phyloP scores from a whole-genome alignment of 768 basidiomycete species.

The Auricularia sp. region DNA sequence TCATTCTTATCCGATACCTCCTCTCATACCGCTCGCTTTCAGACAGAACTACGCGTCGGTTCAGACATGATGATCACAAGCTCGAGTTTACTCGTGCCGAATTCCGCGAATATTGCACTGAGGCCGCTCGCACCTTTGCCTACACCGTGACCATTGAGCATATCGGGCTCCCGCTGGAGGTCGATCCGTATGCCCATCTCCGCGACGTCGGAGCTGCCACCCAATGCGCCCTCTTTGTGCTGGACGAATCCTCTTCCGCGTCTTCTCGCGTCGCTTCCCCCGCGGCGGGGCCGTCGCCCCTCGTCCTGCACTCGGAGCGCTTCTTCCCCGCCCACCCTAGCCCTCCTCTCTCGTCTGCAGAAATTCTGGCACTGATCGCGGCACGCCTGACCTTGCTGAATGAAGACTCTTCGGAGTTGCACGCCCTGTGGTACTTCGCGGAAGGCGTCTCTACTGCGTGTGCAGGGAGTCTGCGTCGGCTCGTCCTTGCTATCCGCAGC shows the following conservation, averaged over 20 bases:
- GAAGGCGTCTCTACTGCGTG: conserved; percentile 4
- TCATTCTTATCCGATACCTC: not conserved
- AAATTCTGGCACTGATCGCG: not conserved
- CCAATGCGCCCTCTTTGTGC: conserved; percentile 50
- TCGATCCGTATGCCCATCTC: conserved; percentile 68
- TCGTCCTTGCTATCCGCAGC: not conserved
- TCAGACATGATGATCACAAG: conserved; percentile 77
- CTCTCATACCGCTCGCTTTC: not conserved
- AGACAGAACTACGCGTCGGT: conserved; percentile 57
- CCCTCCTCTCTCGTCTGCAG: not conserved
- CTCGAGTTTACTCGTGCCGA: conserved; percentile 83
- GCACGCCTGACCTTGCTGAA: not conserved
- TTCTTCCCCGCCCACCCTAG: not conserved
- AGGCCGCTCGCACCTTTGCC: conserved; percentile 54
- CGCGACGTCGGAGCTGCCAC: conserved; percentile 53
- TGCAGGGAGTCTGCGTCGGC: not conserved
- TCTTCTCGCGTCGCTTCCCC: conserved; percentile 10
- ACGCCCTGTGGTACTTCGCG: conserved; percentile 4
- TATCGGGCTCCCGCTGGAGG: conserved; percentile 48
- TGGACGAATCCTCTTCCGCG: conserved; percentile 8
- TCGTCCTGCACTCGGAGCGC: not conserved
- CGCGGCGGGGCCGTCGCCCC: not conserved
- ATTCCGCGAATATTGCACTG: conserved; percentile 53
- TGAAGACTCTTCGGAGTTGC: not conserved
- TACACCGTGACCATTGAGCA: conserved; percentile 53